Percentiles rank a stretch among this genome's conserved stretches.
Evolutionary conservation across 306 rosid genomes (phyloP).

Genomic region (Trichosanthes truncata): DNA sequence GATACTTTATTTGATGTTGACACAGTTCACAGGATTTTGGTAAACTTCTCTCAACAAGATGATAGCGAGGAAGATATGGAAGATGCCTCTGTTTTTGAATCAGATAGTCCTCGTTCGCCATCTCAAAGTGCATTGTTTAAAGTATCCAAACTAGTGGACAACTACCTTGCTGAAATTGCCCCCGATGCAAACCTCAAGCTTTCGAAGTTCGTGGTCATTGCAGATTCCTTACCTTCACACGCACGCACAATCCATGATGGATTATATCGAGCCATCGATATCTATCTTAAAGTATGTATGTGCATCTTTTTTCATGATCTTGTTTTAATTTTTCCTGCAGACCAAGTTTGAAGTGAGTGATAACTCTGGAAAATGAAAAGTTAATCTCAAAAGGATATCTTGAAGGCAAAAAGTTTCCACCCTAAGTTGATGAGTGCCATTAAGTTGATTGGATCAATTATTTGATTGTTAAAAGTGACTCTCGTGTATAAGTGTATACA

Average conservation of each 20-base stretch:
- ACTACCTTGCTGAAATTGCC: slow-evolving; percentile 92
- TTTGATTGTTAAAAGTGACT: background rate
- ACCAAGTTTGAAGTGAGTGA: background rate
- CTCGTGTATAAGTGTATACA: background rate
- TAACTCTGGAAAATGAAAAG: background rate
- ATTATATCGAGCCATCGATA: slow-evolving; percentile 80
- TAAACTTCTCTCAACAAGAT: slow-evolving; percentile 85
- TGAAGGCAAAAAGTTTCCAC: background rate
- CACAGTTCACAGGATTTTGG: slow-evolving; percentile 88
- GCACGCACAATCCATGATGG: slow-evolving; percentile 89
- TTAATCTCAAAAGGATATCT: background rate
- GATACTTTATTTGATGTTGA: slow-evolving; percentile 96
- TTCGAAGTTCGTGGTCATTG: slow-evolving; percentile 68
- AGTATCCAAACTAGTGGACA: slow-evolving; percentile 80
- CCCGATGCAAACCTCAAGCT: slow-evolving; percentile 97
- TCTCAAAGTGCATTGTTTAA: slow-evolving; percentile 72
- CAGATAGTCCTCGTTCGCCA: slow-evolving; percentile 81
- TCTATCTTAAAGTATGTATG: slow-evolving; percentile 68
- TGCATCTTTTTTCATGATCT: background rate
- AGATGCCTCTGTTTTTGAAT: slow-evolving; percentile 77
- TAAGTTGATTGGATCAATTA: background rate
- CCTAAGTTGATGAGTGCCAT: background rate
- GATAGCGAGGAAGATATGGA: slow-evolving; percentile 92
- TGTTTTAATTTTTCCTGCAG: background rate
- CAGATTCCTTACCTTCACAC: slow-evolving; percentile 82